Evolutionary conservation across 768 basidiomycete genomes (phyloP).

Genomic region (Phylloporus sp.): DNA sequence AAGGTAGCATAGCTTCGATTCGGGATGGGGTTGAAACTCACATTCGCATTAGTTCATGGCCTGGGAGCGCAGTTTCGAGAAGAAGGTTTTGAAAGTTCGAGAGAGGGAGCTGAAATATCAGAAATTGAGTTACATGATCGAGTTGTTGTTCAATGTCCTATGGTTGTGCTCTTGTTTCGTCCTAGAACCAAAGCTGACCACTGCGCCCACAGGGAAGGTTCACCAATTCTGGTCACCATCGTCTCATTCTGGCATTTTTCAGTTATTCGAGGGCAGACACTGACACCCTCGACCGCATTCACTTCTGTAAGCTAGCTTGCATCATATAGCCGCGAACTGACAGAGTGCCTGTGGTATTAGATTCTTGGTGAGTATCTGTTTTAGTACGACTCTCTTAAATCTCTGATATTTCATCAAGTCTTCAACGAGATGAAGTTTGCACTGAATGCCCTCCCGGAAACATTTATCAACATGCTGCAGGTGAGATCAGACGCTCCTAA

Average conservation of each 20-base stretch:
- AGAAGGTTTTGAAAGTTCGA: conserved; percentile 63
- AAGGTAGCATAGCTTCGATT: conserved; percentile 39
- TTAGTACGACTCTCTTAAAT: background rate
- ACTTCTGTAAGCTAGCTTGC: conserved; percentile 45
- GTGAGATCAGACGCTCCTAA: conserved; percentile 26
- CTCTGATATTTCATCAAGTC: conserved; percentile 38
- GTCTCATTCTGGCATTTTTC: conserved; percentile 70
- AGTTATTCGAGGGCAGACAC: conserved; percentile 56
- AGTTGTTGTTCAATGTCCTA: conserved; percentile 56
- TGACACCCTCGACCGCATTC: conserved; percentile 86
- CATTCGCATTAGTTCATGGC: conserved; percentile 71
- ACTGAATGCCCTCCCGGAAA: conserved; percentile 83
- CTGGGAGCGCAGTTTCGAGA: conserved; percentile 88
- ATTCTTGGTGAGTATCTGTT: conserved; percentile 36
- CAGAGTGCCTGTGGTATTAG: conserved; percentile 16
- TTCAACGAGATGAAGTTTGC: conserved; percentile 88
- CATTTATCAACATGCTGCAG: conserved; percentile 86
- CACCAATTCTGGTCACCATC: conserved; percentile 55
- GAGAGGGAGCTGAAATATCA: conserved; percentile 82
- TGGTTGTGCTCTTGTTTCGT: conserved; percentile 31
- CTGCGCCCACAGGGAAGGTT: conserved; percentile 33
- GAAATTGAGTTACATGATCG: conserved; percentile 81
- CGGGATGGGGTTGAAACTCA: background rate
- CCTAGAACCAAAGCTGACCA: background rate
- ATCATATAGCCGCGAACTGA: background rate